phyloP scores from a whole-genome alignment of 352 stramenopile genomes.

The Peronospora tabacina region DNA sequence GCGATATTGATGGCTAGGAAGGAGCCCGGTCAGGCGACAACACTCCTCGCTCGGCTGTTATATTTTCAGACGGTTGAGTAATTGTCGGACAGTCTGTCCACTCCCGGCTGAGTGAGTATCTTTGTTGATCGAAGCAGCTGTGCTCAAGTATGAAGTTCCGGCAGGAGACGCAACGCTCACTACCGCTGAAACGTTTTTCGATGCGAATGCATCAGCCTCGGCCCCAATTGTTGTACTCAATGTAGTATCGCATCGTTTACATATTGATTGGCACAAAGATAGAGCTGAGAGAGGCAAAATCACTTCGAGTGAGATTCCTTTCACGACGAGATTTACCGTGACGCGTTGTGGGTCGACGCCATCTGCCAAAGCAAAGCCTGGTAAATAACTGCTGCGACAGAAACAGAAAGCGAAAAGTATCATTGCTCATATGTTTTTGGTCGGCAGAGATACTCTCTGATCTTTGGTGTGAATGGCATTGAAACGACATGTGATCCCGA shows the following conservation, averaged over 20 bases:
- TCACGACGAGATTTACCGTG: slow-evolving; percentile 1
- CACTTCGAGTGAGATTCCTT: background rate
- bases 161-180: background rate
- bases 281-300: background rate
- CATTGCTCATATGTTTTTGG: slow-evolving; percentile 9
- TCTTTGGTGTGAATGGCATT: slow-evolving; percentile 5
- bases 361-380: slow-evolving; percentile 13
- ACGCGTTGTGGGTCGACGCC: slow-evolving; percentile 7
- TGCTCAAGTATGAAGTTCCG: background rate
- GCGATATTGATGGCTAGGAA: background rate
- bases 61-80: slow-evolving; percentile 10
- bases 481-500: background rate
- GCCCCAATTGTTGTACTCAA: background rate
- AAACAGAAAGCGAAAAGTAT: slow-evolving; percentile 9
- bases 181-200: background rate
- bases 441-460: slow-evolving; percentile 1
- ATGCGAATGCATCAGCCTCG: background rate
- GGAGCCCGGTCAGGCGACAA: background rate
- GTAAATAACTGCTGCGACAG: slow-evolving; percentile 10
- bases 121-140: slow-evolving; percentile 9
- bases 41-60: slow-evolving; percentile 13
- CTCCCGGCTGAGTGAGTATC: slow-evolving; percentile 15
- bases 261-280: background rate
- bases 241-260: background rate
- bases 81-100: slow-evolving; percentile 8